Percentiles rank a stretch among this genome's conserved stretches.
These are phyloP conservation scores for Olyra latifolia DNA, from an alignment of 176 grass and related monocot genomes.

Conservation along the genomic window DNA sequence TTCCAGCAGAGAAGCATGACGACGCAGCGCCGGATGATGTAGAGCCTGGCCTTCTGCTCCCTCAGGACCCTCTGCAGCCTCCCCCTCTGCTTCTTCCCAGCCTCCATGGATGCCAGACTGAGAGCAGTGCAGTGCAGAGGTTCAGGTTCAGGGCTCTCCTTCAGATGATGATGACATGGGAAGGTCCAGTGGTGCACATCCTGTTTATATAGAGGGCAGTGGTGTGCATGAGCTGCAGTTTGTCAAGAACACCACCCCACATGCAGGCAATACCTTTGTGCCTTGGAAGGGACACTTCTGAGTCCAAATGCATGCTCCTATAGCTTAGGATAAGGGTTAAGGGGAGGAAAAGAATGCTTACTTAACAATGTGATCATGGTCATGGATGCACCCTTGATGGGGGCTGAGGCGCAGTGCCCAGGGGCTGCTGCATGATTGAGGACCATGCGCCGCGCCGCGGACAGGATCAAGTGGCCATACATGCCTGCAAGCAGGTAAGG, in stretches of 20 bases:
- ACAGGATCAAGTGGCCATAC: constrained; percentile 57
- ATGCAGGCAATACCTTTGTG: constrained; percentile 47
- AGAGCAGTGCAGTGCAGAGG: neutral
- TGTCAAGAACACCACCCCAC: constrained; percentile 31
- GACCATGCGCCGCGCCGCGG: constrained; percentile 33
- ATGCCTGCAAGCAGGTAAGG: constrained; percentile 48
- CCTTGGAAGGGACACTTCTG: constrained; percentile 50
- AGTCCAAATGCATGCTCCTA: constrained; percentile 48
- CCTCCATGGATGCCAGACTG: constrained; percentile 33
- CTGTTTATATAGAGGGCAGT: constrained; percentile 38
- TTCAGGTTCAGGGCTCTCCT: neutral
- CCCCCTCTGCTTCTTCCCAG: constrained; percentile 43
- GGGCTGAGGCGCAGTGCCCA: constrained; percentile 37
- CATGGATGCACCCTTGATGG: constrained; percentile 46
- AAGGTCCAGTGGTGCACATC: constrained; percentile 1
- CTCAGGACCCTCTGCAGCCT: constrained; percentile 52
- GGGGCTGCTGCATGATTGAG: constrained; percentile 39
- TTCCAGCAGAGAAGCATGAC: constrained; percentile 71
- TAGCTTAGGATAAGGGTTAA: constrained; percentile 35
- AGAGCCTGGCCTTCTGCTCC: constrained; percentile 71
- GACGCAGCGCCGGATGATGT: constrained; percentile 71
- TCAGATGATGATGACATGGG: constrained; percentile 20
- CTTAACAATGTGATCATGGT: constrained; percentile 16
- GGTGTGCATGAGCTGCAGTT: constrained; percentile 8
- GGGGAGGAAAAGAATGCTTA: constrained; percentile 19